These are phyloP conservation scores for Grifola frondosa DNA, from an alignment of 1,284 basidiomycete genomes.

Conservation along the genomic window DNA sequence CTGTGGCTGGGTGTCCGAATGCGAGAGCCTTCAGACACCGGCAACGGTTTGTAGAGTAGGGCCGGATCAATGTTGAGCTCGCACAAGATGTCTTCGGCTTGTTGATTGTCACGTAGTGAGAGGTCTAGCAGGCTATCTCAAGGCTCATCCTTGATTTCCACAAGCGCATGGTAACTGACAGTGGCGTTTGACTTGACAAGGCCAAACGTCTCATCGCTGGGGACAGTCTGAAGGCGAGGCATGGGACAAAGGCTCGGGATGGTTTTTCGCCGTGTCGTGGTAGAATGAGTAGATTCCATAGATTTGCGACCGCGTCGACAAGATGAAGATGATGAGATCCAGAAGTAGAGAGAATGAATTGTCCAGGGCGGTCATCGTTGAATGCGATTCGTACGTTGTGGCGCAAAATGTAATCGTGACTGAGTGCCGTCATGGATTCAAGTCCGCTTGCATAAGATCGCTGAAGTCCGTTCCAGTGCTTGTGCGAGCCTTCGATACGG, in stretches of 20 bases:
- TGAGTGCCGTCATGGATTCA: constrained; percentile 6
- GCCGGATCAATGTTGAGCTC: background rate
- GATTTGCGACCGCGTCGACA: constrained; percentile 1
- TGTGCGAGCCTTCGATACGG: constrained; percentile 15
- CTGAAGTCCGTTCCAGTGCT: constrained; percentile 24
- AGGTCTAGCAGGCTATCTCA: constrained; percentile 4
- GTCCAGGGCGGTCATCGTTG: background rate
- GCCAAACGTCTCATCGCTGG: constrained; percentile 8
- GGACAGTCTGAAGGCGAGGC: background rate
- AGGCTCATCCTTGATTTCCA: constrained; percentile 8
- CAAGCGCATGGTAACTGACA: background rate
- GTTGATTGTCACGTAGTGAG: background rate
- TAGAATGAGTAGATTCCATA: too few species aligned
- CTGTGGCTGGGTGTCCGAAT: background rate
- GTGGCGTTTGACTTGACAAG: background rate
- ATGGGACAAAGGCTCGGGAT: background rate
- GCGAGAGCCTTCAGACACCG: background rate
- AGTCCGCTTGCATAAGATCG: constrained; percentile 24
- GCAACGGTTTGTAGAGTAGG: background rate
- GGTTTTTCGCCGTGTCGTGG: background rate
- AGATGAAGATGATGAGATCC: constrained; percentile 8
- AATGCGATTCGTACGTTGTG: constrained; percentile 4
- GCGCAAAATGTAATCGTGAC: constrained; percentile 6
- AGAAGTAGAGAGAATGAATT: background rate
- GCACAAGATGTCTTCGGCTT: background rate